These are phyloP conservation scores for Orbilia quercus DNA, from an alignment of 2,329 filamentous ascomycete species.

Conservation along the genomic window DNA sequence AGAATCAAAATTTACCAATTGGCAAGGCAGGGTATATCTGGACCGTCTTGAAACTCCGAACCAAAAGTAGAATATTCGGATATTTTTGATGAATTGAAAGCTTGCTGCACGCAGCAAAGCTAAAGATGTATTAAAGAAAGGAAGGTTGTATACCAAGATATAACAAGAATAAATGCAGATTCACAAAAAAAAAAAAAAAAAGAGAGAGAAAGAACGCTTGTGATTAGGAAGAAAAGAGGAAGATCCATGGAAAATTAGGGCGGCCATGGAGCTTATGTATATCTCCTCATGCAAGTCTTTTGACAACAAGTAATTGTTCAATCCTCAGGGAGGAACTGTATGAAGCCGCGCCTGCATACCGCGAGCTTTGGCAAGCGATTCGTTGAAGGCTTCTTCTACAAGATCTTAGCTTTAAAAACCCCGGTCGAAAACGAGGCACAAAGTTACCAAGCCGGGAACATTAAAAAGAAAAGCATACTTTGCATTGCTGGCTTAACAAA, in stretches of 20 bases:
- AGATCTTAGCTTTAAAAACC: constrained; percentile 22
- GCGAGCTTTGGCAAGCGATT: constrained; percentile 47
- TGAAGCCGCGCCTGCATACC: constrained; percentile 55
- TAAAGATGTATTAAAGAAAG: constrained; percentile 32
- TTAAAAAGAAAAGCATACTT: constrained; percentile 15
- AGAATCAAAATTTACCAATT: constrained; percentile 1
- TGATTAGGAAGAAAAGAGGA: constrained; percentile 30
- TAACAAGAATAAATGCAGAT: constrained; percentile 23
- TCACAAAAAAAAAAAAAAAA: too few relatives aligned
- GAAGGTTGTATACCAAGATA: constrained; percentile 32
- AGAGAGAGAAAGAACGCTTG: constrained; percentile 33
- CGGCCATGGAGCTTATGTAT: constrained; percentile 46
- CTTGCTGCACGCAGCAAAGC: constrained; percentile 41
- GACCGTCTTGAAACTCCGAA: constrained; percentile 19
- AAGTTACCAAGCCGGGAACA: constrained; percentile 3
- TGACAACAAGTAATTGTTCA: constrained; percentile 17
- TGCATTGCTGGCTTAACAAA: constrained; percentile 23
- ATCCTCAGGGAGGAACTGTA: constrained; percentile 38
- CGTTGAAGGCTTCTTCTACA: constrained; percentile 22
- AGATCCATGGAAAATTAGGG: not conserved
- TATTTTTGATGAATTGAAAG: constrained; percentile 34
- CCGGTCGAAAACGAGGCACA: constrained; percentile 7
- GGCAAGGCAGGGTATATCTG: constrained; percentile 5
- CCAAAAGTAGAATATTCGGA: not conserved
- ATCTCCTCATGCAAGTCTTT: constrained; percentile 21